phyloP scores from a whole-genome alignment of 163 green algal species.

The Prototheca cutis region DNA sequence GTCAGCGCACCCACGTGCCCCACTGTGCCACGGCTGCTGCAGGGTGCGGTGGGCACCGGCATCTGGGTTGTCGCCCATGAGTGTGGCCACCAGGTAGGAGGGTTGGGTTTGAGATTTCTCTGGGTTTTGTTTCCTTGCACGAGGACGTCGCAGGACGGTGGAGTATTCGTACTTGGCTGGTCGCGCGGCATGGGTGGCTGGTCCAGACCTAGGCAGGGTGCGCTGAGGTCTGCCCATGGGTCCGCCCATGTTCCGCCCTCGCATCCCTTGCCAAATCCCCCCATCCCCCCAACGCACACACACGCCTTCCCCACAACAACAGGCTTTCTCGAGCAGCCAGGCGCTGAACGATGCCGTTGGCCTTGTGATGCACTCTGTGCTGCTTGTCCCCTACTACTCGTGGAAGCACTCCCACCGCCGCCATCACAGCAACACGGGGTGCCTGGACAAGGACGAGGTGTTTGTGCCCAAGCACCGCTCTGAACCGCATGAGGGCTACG shows the following conservation, averaged over 20 bases:
- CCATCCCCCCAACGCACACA: too few species aligned
- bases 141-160: too few species aligned
- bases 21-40: not conserved
- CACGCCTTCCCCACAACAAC: too few species aligned
- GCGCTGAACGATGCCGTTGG: conserved; percentile 75
- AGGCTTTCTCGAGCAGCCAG: not conserved
- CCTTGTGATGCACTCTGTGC: conserved; percentile 64
- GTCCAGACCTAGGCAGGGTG: too few species aligned
- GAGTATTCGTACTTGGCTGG: too few species aligned
- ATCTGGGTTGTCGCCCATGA: conserved; percentile 79
- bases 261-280: too few species aligned
- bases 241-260: too few species aligned
- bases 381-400: conserved; percentile 86
- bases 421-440: conserved; percentile 79
- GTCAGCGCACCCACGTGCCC: too few species aligned
- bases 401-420: conserved; percentile 86
- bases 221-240: too few species aligned
- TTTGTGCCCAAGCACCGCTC: conserved; percentile 44
- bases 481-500: conserved; percentile 4
- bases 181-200: too few species aligned
- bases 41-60: conserved; percentile 45
- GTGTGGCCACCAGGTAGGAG: conserved; percentile 66
- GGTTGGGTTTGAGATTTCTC: too few species aligned
- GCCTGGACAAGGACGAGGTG: conserved; percentile 66
- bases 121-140: too few species aligned